phyloP scores from a whole-genome alignment of 495 filamentous ascomycete species.

The Aspergillus bertholletiae region DNA sequence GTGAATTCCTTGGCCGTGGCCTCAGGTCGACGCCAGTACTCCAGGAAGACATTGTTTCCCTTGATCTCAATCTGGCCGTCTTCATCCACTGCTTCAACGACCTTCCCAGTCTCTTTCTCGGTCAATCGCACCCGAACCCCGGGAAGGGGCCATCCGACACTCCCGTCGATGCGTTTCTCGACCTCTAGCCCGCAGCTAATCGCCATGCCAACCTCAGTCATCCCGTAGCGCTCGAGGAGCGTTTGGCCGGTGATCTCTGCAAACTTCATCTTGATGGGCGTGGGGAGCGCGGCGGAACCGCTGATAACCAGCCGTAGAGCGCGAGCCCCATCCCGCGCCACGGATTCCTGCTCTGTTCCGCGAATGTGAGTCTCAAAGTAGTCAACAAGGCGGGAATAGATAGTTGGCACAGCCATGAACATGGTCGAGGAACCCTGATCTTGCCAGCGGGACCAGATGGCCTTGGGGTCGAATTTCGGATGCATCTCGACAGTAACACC shows the following conservation, averaged over 20 bases:
- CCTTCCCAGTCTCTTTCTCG: slow-evolving; percentile 34
- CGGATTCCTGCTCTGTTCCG: slow-evolving; percentile 32
- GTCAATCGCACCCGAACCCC: slow-evolving; percentile 41
- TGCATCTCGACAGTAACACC: slow-evolving; percentile 44
- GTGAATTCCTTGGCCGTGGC: slow-evolving; percentile 42
- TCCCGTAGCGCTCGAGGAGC: slow-evolving; percentile 43
- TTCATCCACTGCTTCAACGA: slow-evolving; percentile 29
- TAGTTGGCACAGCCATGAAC: slow-evolving; percentile 47
- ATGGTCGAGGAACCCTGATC: slow-evolving; percentile 35
- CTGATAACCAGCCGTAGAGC: slow-evolving; percentile 38
- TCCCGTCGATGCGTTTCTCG: slow-evolving; percentile 37
- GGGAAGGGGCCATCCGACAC: slow-evolving; percentile 45
- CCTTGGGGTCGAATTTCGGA: slow-evolving; percentile 40
- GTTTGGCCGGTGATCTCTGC: slow-evolving; percentile 38
- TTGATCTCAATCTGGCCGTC: slow-evolving; percentile 47
- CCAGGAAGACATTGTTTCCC: slow-evolving; percentile 41
- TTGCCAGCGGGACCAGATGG: slow-evolving; percentile 43
- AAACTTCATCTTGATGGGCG: slow-evolving; percentile 41
- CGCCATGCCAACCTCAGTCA: slow-evolving; percentile 49
- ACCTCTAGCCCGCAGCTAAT: slow-evolving; percentile 39
- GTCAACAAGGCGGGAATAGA: slow-evolving; percentile 44
- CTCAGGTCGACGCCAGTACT: slow-evolving; percentile 43
- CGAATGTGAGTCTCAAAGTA: slow-evolving; percentile 42
- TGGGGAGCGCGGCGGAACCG: slow-evolving; percentile 43
- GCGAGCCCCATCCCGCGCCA: slow-evolving; percentile 28